Base-by-base conservation (phyloP, 164 flowering plant genomes). In the Platanus orientalis region DNA sequence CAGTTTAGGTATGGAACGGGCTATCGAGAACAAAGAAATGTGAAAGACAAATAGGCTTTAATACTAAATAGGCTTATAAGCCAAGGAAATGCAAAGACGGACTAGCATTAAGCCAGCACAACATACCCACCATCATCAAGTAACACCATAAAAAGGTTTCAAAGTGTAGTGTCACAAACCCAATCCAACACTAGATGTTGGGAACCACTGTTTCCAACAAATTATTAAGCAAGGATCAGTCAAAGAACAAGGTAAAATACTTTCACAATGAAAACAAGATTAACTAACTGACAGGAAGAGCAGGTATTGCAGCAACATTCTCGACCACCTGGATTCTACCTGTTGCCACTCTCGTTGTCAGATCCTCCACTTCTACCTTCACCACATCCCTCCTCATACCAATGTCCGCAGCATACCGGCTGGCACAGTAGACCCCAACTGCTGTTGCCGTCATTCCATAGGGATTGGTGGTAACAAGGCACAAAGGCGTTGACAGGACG, bases 391-490 rank as follows among this genome's bases (percentile, higher is more conserved):
- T 54, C 39, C 80, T 61, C 55, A 54, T 62, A 30, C 82, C 77
- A 63, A 80, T 76, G 30, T 78, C 84, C 13, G 75, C 71, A 19
- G 78, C 80, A 70, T 67, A 78, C 28, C 77, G 62, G 48, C 65
- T 72, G 1, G 69, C 65, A 49, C 75, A 71, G 53, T 80, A 78
- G 26, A 72, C 71, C 12, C 74, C 79, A 16, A 71, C 54, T 4
- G 71, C 75, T n/a, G 84, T 79, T 10, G 84, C 94, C 3, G 72
- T 85, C 90, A 85, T 83, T 39, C 89, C 94, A 70, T 82, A 85
- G 20, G 84, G 60, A 66, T 85, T 87, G 29, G 86, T 81, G 4
- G 89, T 83, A 2, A 85, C 81, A 29, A 85, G 82, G 7, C 90
- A 78, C 62, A 83, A 30, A 3, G 94, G 89, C 0, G 90, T 72